Evolutionary conservation across 2,329 filamentous ascomycete genomes (phyloP).

Genomic region (Cladobotryum mycophilum): DNA sequence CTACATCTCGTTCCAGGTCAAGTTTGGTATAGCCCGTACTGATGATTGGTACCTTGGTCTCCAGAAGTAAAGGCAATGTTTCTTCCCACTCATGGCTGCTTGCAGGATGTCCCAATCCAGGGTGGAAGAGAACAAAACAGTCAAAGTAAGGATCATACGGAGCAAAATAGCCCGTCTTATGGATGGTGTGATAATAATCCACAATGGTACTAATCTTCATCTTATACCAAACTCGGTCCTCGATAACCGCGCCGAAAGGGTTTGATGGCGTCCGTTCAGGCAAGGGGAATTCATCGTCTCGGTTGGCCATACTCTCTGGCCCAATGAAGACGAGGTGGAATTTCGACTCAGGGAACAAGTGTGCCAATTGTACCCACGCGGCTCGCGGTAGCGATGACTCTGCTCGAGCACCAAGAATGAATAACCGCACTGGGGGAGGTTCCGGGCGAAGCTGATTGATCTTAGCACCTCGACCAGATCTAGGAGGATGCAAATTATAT

Average conservation of each 20-base stretch:
- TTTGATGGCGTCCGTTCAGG: conserved; percentile 79
- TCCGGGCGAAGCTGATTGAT: conserved; percentile 77
- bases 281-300: conserved; percentile 86
- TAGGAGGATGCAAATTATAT: conserved; percentile 87
- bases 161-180: conserved; percentile 82
- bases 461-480: conserved; percentile 63
- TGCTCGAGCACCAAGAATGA: conserved; percentile 90
- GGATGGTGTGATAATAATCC: conserved; percentile 96
- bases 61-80: conserved; percentile 80
- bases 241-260: conserved; percentile 88
- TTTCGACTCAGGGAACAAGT: conserved; percentile 87
- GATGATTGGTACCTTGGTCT: conserved; percentile 92
- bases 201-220: conserved; percentile 98
- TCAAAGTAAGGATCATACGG: conserved; percentile 99
- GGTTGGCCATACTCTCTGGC: conserved; percentile 91
- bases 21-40: conserved; percentile 93
- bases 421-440: conserved; percentile 83
- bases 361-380: conserved; percentile 88
- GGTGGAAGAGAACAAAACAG: conserved; percentile 95
- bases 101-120: conserved; percentile 88
- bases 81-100: conserved; percentile 91
- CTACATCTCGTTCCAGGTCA: conserved; percentile 88
- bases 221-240: conserved; percentile 79
- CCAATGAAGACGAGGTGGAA: conserved; percentile 93
- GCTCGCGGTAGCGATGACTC: conserved; percentile 93